These are phyloP conservation scores for Diplodia sapinea DNA, from an alignment of 2,329 filamentous ascomycete species.

Conservation along the genomic window DNA sequence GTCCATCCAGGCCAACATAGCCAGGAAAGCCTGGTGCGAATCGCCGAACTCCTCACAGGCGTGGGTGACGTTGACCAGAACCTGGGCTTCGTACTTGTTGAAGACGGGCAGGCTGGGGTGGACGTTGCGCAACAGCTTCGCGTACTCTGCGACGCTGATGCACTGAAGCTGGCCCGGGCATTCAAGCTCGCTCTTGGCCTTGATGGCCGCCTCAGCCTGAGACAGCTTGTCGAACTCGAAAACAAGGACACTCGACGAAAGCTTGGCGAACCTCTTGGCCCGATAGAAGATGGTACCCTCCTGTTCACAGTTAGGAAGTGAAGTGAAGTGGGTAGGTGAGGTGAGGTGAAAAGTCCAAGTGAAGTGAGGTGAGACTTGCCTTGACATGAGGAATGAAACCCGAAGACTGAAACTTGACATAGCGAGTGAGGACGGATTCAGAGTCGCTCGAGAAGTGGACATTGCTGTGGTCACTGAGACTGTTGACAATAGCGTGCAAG, in stretches of 20 bases:
- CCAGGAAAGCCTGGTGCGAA: slow-evolving; percentile 28
- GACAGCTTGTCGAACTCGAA: slow-evolving; percentile 50
- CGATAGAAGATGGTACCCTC: slow-evolving; percentile 29
- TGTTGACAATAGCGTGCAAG: background rate
- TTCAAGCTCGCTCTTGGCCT: slow-evolving; percentile 33
- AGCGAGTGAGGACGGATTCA: background rate
- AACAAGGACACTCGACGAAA: slow-evolving; percentile 30
- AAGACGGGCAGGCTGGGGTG: slow-evolving; percentile 37
- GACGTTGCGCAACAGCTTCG: slow-evolving; percentile 34
- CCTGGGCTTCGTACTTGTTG: slow-evolving; percentile 44
- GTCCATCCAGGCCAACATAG: slow-evolving; percentile 32
- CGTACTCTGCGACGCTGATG: slow-evolving; percentile 39
- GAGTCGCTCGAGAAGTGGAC: background rate
- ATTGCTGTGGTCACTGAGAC: background rate
- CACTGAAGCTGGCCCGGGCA: slow-evolving; percentile 31
- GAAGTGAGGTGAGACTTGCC: slow-evolving; percentile 6
- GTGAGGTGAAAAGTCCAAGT: no score
- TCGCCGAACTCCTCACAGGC: background rate
- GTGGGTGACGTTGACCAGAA: slow-evolving; percentile 30
- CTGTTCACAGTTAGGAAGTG: background rate
- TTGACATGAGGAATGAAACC: background rate
- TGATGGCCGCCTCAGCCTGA: slow-evolving; percentile 42
- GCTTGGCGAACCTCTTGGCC: slow-evolving; percentile 1
- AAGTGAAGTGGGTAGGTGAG: background rate
- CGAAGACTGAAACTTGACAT: background rate